Evolutionary conservation across 1,139 yeast species (phyloP), one percentile per base, ranked within the genome.

Genomic region (Diutina neorugosa): DNA sequence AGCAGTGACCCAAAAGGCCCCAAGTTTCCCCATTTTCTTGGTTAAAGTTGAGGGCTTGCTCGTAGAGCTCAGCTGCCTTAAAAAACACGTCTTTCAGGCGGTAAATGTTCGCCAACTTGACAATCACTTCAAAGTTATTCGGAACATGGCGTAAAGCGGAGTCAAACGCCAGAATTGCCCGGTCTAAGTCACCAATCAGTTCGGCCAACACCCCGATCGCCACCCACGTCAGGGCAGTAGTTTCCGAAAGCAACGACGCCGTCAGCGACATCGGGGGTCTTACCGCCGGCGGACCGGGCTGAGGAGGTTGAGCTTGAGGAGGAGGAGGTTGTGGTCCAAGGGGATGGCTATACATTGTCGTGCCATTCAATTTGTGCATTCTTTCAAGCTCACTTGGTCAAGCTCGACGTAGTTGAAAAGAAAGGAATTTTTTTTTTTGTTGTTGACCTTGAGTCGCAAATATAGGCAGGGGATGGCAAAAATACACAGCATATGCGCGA

Each of bases 1-100:
- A 94, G 69, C 98, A 94, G 69, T 93, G 98, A 52, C 98, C 98
- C 59, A 93, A 73, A 25, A 94, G 78, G 0, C 98, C 98, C 98
- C 98, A 93, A 46, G 95, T 88, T 63, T 91, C 98, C 55, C 98
- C 97, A 60, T 89, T 85, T 65, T 87, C 93, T 20, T 91, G 94
- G 61, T 84, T 83, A 56, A 86, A 78, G 56, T 85, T 80, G 56
- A 93, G 71, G 2, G 96, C 95, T 60, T 89, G 81, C 68, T 91
- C 95, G 67, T 89, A 93, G 58, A 88, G 78, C 66, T 91, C 98
- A 12, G 96, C 95, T 3, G 98, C 98, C 66, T 89, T 87, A 60
- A 87, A 86, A 64, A 89, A 93, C 66, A 87, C 86, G 66, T 93
- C 98, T 58, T 91, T 77, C 48, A 93, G 82, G 53, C 98, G 81